Conservation (phyloP, 176 grass and related monocot species). For the Juncus inflexus region DNA sequence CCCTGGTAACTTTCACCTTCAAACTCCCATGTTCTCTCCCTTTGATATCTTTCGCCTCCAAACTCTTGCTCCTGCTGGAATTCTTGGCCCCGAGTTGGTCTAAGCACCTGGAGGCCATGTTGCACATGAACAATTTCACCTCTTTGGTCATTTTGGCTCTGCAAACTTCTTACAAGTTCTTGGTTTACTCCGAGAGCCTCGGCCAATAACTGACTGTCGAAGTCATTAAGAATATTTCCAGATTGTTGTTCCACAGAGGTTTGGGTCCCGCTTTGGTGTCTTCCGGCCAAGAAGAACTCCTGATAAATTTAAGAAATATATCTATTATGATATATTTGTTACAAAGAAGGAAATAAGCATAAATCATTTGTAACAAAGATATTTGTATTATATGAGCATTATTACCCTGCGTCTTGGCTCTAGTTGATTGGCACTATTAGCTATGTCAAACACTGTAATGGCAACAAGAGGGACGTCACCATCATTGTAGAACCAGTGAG, state of each 20-base stretch:
- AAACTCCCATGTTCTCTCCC: not conserved
- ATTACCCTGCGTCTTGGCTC: slow-evolving; percentile 29
- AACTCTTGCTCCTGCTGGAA: not conserved
- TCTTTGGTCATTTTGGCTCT: slow-evolving; percentile 29
- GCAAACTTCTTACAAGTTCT: slow-evolving; percentile 28
- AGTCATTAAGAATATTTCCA: slow-evolving; percentile 34
- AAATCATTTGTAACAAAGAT: too few relatives aligned
- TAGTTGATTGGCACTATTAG: slow-evolving; percentile 32
- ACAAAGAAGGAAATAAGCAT: not conserved
- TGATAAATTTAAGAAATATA: not conserved
- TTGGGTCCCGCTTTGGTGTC: slow-evolving; percentile 14
- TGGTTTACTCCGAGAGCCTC: slow-evolving; percentile 33
- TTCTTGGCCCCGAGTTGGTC: slow-evolving; percentile 9
- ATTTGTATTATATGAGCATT: too few relatives aligned
- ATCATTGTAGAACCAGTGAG: slow-evolving; percentile 33
- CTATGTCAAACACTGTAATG: slow-evolving; percentile 5
- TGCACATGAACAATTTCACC: slow-evolving; percentile 35
- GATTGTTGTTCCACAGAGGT: not conserved
- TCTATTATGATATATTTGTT: not conserved
- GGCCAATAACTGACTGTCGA: slow-evolving; percentile 25
- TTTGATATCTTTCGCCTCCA: too few relatives aligned
- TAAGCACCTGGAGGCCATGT: slow-evolving; percentile 17
- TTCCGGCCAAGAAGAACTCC: slow-evolving; percentile 41
- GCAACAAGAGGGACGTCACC: slow-evolving; percentile 28
- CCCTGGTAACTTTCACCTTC: not conserved